These are phyloP conservation scores for Boletus albobrunnescens DNA, from an alignment of 1,284 basidiomycete species.

Conservation along the genomic window DNA sequence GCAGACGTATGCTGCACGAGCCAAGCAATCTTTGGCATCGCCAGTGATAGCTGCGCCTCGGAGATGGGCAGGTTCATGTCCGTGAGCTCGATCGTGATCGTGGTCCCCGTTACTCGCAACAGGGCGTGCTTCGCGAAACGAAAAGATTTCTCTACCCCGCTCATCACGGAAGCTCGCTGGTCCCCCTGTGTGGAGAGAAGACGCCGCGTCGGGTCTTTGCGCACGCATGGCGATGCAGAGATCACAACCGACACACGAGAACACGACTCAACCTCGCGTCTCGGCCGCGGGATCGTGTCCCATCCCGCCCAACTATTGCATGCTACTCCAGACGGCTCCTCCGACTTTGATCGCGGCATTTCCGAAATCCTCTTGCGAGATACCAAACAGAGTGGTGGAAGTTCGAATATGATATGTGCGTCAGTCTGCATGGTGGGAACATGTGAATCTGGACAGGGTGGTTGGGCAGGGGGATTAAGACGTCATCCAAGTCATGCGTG, in stretches of 20 bases:
- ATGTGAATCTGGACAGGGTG: conserved; percentile 33
- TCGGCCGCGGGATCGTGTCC: conserved; percentile 46
- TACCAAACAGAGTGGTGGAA: no score
- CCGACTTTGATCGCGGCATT: conserved; percentile 54
- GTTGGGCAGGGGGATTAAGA: conserved; percentile 33
- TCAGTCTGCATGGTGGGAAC: conserved; percentile 13
- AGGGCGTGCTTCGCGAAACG: conserved; percentile 62
- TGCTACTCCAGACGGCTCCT: conserved; percentile 55
- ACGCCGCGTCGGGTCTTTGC: conserved; percentile 1
- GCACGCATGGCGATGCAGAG: conserved; percentile 5
- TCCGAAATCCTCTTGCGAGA: conserved; percentile 46
- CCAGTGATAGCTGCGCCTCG: conserved; percentile 12
- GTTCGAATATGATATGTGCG: no score
- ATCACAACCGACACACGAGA: conserved; percentile 2
- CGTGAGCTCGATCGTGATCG: conserved; percentile 8
- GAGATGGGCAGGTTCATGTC: conserved; percentile 8
- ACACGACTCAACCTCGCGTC: conserved; percentile 22
- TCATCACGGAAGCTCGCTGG: conserved; percentile 16
- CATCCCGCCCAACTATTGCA: conserved; percentile 57
- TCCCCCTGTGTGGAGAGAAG: conserved; percentile 18
- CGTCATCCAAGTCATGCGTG: conserved; percentile 15
- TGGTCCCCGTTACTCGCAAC: conserved; percentile 32
- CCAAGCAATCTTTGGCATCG: conserved; percentile 5
- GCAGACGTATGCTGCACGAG: background rate
- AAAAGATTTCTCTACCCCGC: conserved; percentile 33